Evolutionary conservation across 495 filamentous ascomycete genomes (phyloP).

Genomic region (Daldinia concentrica): DNA sequence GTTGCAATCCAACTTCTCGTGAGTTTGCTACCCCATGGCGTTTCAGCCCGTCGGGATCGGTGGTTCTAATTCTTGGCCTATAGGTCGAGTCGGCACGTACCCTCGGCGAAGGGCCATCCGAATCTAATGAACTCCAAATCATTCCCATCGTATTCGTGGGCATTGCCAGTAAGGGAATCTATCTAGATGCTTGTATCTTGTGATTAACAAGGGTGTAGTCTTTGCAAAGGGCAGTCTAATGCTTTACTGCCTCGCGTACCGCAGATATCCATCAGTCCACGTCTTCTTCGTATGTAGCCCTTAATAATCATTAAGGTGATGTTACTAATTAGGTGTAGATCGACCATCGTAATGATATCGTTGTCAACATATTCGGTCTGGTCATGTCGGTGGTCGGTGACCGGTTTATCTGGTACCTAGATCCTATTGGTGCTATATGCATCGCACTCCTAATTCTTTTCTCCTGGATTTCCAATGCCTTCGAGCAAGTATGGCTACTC

Average conservation of each 20-base stretch:
- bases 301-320: neutral
- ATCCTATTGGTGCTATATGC: conserved; percentile 64
- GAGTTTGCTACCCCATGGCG: conserved; percentile 31
- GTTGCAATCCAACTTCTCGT: conserved; percentile 64
- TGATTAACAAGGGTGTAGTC: conserved; percentile 48
- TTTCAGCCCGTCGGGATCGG: conserved; percentile 21
- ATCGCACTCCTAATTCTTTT: conserved; percentile 64
- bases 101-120: conserved; percentile 52
- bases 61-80: conserved; percentile 32
- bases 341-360: conserved; percentile 66
- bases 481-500: conserved; percentile 65
- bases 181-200: conserved; percentile 1
- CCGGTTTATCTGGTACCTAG: conserved; percentile 64
- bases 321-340: conserved; percentile 42
- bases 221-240: conserved; percentile 59
- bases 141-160: conserved; percentile 63
- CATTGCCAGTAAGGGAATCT: conserved; percentile 56
- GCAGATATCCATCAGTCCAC: conserved; percentile 62
- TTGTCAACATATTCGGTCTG: conserved; percentile 64
- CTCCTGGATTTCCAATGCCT: conserved; percentile 64
- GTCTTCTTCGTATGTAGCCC: conserved; percentile 59
- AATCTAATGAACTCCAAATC: conserved; percentile 55
- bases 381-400: conserved; percentile 64
- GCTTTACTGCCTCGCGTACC: conserved; percentile 61
- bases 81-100: conserved; percentile 60